Conservation (phyloP, 148 eudicot species). For the Heliosperma pusillum region DNA sequence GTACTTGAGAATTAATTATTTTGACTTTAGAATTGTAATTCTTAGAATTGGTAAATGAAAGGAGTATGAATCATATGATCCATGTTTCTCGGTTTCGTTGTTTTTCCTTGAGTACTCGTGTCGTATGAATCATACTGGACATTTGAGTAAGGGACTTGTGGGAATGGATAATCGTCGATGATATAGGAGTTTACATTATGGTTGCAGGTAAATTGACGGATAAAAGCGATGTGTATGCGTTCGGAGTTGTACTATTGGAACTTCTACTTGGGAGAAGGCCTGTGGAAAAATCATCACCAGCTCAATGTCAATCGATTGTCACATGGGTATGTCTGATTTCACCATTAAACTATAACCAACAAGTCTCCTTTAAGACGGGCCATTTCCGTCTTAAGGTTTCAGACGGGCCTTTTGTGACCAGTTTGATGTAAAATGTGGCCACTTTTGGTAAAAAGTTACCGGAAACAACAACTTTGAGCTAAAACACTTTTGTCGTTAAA, state of each 20-base stretch:
- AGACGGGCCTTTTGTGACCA: too few relatives aligned
- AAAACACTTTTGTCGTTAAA: too few relatives aligned
- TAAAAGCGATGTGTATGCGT: slow-evolving; percentile 93
- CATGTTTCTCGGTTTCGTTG: too few relatives aligned
- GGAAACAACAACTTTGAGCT: too few relatives aligned
- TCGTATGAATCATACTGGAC: neutral
- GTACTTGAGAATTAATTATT: neutral
- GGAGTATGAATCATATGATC: too few relatives aligned
- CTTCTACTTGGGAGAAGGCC: slow-evolving; percentile 84
- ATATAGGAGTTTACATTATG: neutral
- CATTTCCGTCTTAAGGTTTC: too few relatives aligned
- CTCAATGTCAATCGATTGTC: slow-evolving; percentile 84
- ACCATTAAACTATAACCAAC: neutral
- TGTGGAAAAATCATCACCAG: slow-evolving; percentile 67
- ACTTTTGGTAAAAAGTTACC: too few relatives aligned
- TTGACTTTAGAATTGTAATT: too few relatives aligned
- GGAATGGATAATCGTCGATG: neutral
- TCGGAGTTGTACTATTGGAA: slow-evolving; percentile 89
- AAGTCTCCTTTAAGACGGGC: too few relatives aligned
- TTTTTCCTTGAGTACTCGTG: neutral
- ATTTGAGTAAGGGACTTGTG: neutral
- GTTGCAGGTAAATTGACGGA: slow-evolving; percentile 77
- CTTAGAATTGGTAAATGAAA: too few relatives aligned
- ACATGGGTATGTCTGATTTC: slow-evolving; percentile 62
- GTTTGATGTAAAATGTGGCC: too few relatives aligned